These are phyloP conservation scores for Fragaria iinumae DNA, from an alignment of 306 rosid species.

Conservation along the genomic window DNA sequence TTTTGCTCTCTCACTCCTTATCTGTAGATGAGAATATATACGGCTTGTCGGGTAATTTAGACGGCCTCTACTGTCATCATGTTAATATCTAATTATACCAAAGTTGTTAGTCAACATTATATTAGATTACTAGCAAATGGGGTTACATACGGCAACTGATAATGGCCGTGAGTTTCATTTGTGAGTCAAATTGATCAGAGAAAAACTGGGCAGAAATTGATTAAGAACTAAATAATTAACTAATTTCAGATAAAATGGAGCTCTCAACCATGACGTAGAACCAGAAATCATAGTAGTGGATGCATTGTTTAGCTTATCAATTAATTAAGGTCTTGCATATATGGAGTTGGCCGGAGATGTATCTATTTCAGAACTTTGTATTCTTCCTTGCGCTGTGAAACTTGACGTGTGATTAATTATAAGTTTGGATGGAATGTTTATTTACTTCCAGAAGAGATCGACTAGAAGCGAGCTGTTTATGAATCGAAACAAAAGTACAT, in stretches of 20 bases:
- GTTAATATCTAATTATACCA: conserved; percentile 5
- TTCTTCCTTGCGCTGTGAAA: background rate
- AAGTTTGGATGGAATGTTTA: background rate
- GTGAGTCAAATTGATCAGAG: conserved; percentile 10
- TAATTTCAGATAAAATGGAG: conserved; percentile 41
- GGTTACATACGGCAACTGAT: conserved; percentile 1
- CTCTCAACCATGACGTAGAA: conserved; percentile 42
- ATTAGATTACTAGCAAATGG: conserved; percentile 14
- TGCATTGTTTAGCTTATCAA: conserved; percentile 16
- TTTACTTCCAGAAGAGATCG: background rate
- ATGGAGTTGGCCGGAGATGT: background rate
- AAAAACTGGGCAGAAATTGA: background rate
- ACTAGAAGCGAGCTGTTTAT: background rate
- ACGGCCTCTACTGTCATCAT: conserved; percentile 41
- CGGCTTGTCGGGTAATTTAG: conserved; percentile 38
- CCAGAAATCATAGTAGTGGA: conserved; percentile 19
- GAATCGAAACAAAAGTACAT: background rate
- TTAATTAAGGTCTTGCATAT: background rate
- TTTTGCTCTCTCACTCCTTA: background rate
- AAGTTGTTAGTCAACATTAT: conserved; percentile 24
- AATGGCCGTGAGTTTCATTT: conserved; percentile 15
- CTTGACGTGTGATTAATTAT: background rate
- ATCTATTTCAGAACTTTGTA: too few relatives aligned
- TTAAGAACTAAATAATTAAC: background rate
- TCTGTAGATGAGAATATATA: conserved; percentile 14